Base-by-base conservation (phyloP, 2,329 filamentous ascomycete species). In the Aureobasidium sp. region DNA sequence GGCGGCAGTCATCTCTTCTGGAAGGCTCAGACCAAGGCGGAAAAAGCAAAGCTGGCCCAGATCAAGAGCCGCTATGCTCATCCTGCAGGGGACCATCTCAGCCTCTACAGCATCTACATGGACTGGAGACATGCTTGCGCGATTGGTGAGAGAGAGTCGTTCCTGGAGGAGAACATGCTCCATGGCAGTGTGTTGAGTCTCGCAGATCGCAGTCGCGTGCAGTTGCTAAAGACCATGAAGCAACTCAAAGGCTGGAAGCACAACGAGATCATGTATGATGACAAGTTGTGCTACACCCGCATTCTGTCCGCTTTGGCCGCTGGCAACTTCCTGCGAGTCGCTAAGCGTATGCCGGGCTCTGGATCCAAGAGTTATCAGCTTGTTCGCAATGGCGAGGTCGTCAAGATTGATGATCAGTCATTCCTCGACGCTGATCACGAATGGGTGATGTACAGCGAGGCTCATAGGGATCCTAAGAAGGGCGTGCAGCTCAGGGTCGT, bases 61-160 rank as follows among this genome's bases (percentile, higher is more conserved):
- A 44, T 24, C 24, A 19, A 30, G 16, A 27, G 24, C 6, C 10
- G n/a, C 4, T 44, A 25, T 29, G 14, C 14, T 12, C 40, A 44
- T 16, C 10, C 8, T 17, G 14, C 22, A 6, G 40, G 40, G 24
- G 40, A 44, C n/a, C 40, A 44, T 30, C 4, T 44, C 40, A 44
- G 19, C 21, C 40, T 44, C 10, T 27, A 25, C 40, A 44, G 27
- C 24, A 29, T 44, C 21, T 44, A 44, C 40, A 44, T 44, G 40
- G 17, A 6, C 7, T 44, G 40, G 40, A 44, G 40, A 30, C 10
- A 11, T 14, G 40, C 40, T 11, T 44, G 40, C 21, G 4, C 14
- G 8, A n/a, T 7, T 8, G 14, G 17, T 12, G n/a, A 19, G 30
- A n/a, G 11, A 5, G 12, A 5, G 12, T 5, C 12, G 16, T 34